Evolutionary conservation across 208 protist species (phyloP).

Genomic region (Acanthamoeba sp.): DNA sequence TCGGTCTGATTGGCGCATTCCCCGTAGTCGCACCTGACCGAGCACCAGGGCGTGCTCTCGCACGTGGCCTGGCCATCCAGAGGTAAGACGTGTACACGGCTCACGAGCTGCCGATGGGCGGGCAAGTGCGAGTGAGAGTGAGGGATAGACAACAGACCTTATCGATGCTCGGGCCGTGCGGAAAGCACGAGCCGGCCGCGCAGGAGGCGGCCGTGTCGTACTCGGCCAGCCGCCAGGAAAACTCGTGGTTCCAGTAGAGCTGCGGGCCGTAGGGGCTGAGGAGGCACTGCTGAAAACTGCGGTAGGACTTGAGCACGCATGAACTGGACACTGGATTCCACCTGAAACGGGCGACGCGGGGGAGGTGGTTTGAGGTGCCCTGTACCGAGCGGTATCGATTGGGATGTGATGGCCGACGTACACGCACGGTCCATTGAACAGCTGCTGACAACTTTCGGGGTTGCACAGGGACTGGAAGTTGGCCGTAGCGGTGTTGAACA

Average conservation of each 20-base stretch:
- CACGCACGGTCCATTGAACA: background rate
- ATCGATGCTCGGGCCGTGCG: background rate
- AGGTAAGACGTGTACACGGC: too few relatives aligned
- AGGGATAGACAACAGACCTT: background rate
- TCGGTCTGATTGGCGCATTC: constrained; percentile 27
- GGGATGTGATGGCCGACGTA: background rate
- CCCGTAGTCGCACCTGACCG: background rate
- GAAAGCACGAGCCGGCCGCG: constrained; percentile 30
- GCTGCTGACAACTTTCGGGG: background rate
- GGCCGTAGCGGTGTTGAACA: background rate
- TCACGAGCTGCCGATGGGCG: background rate
- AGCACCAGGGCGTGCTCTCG: constrained; percentile 23
- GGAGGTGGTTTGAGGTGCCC: too few relatives aligned
- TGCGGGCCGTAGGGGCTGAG: background rate
- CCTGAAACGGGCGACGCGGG: background rate
- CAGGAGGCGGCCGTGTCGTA: background rate
- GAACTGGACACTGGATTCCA: constrained; percentile 16
- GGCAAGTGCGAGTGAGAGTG: background rate
- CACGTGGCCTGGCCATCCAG: background rate
- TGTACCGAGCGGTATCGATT: background rate
- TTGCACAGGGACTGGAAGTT: background rate
- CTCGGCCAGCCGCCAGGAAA: background rate
- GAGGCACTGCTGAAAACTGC: background rate
- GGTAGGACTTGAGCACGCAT: constrained; percentile 35
- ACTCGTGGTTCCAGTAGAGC: constrained; percentile 55